Evolutionary conservation across 805 yeast species (phyloP).

Genomic region (Ogataea chonburiensis): DNA sequence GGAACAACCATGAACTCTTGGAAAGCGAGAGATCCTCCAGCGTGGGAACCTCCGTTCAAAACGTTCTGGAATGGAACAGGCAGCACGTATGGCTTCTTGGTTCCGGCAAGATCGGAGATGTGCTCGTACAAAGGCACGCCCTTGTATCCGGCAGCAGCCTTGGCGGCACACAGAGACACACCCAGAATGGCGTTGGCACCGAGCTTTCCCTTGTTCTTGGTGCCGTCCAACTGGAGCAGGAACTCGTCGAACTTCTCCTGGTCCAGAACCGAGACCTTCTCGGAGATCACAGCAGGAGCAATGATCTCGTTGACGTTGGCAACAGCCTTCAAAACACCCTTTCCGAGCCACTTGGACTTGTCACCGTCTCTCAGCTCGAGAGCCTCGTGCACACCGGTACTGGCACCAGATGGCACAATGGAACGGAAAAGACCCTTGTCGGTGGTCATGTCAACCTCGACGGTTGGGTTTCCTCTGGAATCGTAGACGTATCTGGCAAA

Average conservation of each 20-base stretch:
- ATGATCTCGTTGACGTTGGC: slow-evolving; percentile 91
- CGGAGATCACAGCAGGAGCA: slow-evolving; percentile 89
- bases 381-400: slow-evolving; percentile 99
- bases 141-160: slow-evolving; percentile 98
- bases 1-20: slow-evolving; percentile 99
- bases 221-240: slow-evolving; percentile 87
- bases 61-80: slow-evolving; percentile 99
- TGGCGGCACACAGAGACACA: slow-evolving; percentile 95
- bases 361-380: slow-evolving; percentile 98
- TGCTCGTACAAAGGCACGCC: slow-evolving; percentile 90
- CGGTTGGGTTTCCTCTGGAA: slow-evolving; percentile 99
- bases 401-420: slow-evolving; percentile 99
- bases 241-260: slow-evolving; percentile 87
- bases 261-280: slow-evolving; percentile 78
- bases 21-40: slow-evolving; percentile 98
- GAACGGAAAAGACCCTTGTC: slow-evolving; percentile 93
- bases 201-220: slow-evolving; percentile 93
- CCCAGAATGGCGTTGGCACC: slow-evolving; percentile 99
- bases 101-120: slow-evolving; percentile 74
- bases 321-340: slow-evolving; percentile 97
- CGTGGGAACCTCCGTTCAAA: slow-evolving; percentile 99
- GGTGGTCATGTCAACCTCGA: slow-evolving; percentile 95
- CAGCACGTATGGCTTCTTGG: slow-evolving; percentile 82
- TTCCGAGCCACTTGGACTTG: slow-evolving; percentile 96
- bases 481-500: slow-evolving; percentile 97